Conservation (phyloP, 768 basidiomycete species). For the Tricholoma flavovirens region DNA sequence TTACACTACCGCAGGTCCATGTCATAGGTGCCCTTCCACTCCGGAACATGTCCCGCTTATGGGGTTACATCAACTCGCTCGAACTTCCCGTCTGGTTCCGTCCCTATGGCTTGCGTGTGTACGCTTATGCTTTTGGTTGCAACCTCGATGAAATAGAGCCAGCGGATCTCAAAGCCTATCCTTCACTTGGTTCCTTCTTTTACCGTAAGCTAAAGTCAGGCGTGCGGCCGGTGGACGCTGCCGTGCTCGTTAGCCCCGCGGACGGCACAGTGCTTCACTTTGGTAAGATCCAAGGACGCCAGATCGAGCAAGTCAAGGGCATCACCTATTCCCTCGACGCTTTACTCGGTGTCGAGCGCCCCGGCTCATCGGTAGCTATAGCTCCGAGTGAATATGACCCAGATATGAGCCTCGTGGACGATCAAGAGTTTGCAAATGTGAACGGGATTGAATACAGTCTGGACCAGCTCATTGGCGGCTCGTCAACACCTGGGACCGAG, state of each 20-base stretch:
- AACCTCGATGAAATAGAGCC: constrained; percentile 88
- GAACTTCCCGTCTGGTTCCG: constrained; percentile 93
- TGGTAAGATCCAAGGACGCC: constrained; percentile 70
- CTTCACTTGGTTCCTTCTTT: constrained; percentile 92
- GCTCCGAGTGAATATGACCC: constrained; percentile 35
- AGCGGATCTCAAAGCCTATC: constrained; percentile 71
- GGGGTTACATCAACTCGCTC: constrained; percentile 93
- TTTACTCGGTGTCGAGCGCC: constrained; percentile 71
- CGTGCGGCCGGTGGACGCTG: constrained; percentile 70
- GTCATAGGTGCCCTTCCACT: constrained; percentile 93
- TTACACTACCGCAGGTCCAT: constrained; percentile 55
- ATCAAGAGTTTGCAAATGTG: constrained; percentile 90
- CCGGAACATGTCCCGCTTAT: constrained; percentile 90
- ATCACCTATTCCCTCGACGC: constrained; percentile 96
- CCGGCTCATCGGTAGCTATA: constrained; percentile 33
- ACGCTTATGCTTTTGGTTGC: constrained; percentile 87
- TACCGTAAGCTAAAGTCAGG: constrained; percentile 83
- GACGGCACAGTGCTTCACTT: constrained; percentile 93
- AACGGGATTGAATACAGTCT: constrained; percentile 96
- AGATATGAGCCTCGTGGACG: constrained; percentile 64
- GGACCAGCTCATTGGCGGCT: constrained; percentile 75
- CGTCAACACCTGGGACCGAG: constrained; percentile 34
- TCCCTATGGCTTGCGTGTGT: constrained; percentile 83
- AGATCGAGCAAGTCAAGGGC: constrained; percentile 96
- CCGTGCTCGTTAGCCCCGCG: constrained; percentile 84